Evolutionary conservation across 2,329 filamentous ascomycete species (phyloP).

Genomic region (Colletotrichum simmondsii): DNA sequence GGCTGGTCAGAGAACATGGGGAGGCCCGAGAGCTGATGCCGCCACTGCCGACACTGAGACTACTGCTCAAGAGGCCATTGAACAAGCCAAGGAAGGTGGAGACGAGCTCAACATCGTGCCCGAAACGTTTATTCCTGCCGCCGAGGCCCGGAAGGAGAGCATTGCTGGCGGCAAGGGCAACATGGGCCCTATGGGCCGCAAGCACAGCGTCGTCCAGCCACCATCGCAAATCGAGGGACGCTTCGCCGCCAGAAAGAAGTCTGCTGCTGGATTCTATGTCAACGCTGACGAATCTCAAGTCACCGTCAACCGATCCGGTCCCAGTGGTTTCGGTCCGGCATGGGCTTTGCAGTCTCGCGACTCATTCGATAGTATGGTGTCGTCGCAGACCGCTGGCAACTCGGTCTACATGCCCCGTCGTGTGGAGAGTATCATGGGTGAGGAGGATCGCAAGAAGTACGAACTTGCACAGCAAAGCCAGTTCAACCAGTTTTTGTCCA

Average conservation of each 20-base stretch:
- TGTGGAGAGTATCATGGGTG: constrained; percentile 81
- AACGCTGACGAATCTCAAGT: constrained; percentile 69
- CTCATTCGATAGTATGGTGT: constrained; percentile 75
- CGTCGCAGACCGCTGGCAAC: constrained; percentile 64
- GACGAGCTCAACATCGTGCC: constrained; percentile 92
- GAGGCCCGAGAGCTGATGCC: constrained; percentile 90
- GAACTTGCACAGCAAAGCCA: constrained; percentile 73
- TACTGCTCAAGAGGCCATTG: constrained; percentile 85
- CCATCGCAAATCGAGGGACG: constrained; percentile 80
- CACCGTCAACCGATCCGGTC: constrained; percentile 18
- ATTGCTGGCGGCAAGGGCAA: constrained; percentile 41
- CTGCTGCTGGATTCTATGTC: constrained; percentile 75
- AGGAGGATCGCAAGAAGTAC: constrained; percentile 81
- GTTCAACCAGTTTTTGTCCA: constrained; percentile 38
- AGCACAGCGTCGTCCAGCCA: constrained; percentile 74
- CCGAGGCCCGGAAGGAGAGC: constrained; percentile 58
- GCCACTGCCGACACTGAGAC: constrained; percentile 80
- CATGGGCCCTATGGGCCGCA: constrained; percentile 54
- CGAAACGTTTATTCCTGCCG: constrained; percentile 79
- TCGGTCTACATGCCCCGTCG: constrained; percentile 74
- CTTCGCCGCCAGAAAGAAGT: constrained; percentile 77
- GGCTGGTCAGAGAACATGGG: constrained; percentile 94
- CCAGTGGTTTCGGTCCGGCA: constrained; percentile 26
- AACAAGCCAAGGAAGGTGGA: constrained; percentile 79
- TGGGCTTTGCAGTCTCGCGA: constrained; percentile 57